Evolutionary conservation across 345 rosid species (phyloP).

Genomic region (Citrus trifoliata): DNA sequence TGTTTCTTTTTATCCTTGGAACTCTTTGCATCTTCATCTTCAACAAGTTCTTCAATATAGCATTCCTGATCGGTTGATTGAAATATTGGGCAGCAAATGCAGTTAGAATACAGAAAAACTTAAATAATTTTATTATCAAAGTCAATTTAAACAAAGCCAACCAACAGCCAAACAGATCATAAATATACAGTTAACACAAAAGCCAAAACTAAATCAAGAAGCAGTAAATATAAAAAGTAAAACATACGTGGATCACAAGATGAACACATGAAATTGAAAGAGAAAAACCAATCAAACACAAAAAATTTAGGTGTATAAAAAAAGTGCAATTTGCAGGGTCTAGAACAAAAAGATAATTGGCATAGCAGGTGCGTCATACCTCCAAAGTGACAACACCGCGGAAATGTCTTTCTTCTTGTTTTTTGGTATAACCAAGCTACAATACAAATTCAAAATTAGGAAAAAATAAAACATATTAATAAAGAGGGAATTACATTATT

Average conservation of each 20-base stretch:
- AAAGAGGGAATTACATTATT: background rate
- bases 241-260: background rate
- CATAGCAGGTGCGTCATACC: slow-evolving; percentile 41
- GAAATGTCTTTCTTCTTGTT: slow-evolving; percentile 90
- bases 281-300: background rate
- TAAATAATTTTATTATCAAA: background rate
- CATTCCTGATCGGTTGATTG: slow-evolving; percentile 61
- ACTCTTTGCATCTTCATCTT: slow-evolving; percentile 81
- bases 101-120: background rate
- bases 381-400: slow-evolving; percentile 93
- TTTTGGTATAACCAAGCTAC: slow-evolving; percentile 97
- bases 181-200: background rate
- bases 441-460: slow-evolving; percentile 17
- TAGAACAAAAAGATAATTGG: background rate
- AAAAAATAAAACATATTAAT: background rate
- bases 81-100: slow-evolving; percentile 9
- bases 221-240: background rate
- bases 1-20: slow-evolving; percentile 90
- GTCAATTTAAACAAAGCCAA: background rate
- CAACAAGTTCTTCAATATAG: slow-evolving; percentile 69
- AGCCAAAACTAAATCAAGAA: background rate
- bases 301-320: background rate
- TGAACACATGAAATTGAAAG: too few relatives aligned
- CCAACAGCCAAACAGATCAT: background rate
- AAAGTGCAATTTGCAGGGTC: background rate